phyloP scores from a whole-genome alignment of 202 grass and related monocot species.

The Dendrocalamus latiflorus region DNA sequence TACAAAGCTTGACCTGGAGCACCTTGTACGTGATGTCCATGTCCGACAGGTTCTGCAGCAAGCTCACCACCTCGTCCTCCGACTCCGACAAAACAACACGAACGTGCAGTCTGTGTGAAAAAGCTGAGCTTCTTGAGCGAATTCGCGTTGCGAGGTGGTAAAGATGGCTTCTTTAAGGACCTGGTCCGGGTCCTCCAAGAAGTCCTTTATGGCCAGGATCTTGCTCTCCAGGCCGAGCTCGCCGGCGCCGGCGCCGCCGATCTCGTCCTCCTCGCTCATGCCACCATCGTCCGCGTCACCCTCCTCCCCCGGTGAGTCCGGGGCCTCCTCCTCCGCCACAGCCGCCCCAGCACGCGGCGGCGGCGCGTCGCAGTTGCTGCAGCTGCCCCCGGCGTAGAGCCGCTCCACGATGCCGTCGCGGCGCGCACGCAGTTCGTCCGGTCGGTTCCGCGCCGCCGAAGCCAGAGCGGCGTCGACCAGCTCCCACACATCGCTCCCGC shows the following conservation, averaged over 20 bases:
- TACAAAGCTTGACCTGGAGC: slow-evolving; percentile 1
- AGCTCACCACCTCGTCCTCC: slow-evolving; percentile 62
- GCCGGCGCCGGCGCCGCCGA: slow-evolving; percentile 4
- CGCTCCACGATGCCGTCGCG: slow-evolving; percentile 72
- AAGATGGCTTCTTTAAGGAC: slow-evolving; percentile 38
- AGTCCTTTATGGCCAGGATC: slow-evolving; percentile 71
- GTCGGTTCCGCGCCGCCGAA: slow-evolving; percentile 40
- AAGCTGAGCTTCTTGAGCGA: not conserved
- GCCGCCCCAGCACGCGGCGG: not conserved
- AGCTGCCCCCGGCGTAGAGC: slow-evolving; percentile 42
- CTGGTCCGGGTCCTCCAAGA: slow-evolving; percentile 75
- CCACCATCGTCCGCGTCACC: not conserved
- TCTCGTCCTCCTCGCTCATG: not conserved
- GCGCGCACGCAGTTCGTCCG: slow-evolving; percentile 58
- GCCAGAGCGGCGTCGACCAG: slow-evolving; percentile 58
- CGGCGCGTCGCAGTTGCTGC: slow-evolving; percentile 46
- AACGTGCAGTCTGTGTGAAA: slow-evolving; percentile 31
- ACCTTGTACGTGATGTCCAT: slow-evolving; percentile 97
- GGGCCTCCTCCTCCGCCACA: not conserved
- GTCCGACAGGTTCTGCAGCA: slow-evolving; percentile 62
- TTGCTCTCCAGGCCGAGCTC: slow-evolving; percentile 37
- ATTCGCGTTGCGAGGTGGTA: not conserved
- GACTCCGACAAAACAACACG: slow-evolving; percentile 44
- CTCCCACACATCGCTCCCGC: slow-evolving; percentile 50
- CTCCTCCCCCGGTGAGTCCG: slow-evolving; percentile 19